Conservation (phyloP, 768 basidiomycete genomes). For the Russula sp. region DNA sequence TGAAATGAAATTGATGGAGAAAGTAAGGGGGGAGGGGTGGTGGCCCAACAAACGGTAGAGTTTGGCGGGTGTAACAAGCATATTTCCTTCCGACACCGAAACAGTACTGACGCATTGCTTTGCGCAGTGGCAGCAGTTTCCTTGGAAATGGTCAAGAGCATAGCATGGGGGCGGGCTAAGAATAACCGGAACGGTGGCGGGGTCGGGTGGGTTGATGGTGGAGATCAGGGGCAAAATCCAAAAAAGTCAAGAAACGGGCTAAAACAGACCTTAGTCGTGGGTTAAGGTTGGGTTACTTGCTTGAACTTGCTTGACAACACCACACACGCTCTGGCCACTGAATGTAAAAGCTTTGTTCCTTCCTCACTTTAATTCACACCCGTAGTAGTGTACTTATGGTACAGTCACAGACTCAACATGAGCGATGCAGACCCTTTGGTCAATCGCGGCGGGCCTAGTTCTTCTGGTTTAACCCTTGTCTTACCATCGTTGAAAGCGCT, state of each 20-base stretch:
- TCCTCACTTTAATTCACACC: not conserved
- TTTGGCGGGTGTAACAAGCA: no score
- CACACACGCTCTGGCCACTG: not conserved
- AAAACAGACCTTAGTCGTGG: not conserved
- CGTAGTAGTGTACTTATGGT: not conserved
- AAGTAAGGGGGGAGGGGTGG: no score
- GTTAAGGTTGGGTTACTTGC: not conserved
- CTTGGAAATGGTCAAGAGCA: not conserved
- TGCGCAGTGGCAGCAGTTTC: not conserved
- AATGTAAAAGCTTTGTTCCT: not conserved
- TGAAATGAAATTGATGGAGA: no score
- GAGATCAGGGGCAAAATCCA: not conserved
- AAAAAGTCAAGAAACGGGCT: not conserved
- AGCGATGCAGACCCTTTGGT: not conserved
- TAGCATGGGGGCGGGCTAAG: no score
- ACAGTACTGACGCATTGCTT: not conserved
- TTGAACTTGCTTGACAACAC: no score
- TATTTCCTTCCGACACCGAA: no score
- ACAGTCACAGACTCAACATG: slow-evolving; percentile 2
- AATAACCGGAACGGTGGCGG: no score
- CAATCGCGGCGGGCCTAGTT: slow-evolving; percentile 11
- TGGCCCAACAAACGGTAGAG: no score
- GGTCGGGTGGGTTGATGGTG: no score
- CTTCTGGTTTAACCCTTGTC: slow-evolving; percentile 54
- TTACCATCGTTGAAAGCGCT: slow-evolving; percentile 58